phyloP scores from a whole-genome alignment of 495 filamentous ascomycete genomes.

The Hypoxylon intermedium region DNA sequence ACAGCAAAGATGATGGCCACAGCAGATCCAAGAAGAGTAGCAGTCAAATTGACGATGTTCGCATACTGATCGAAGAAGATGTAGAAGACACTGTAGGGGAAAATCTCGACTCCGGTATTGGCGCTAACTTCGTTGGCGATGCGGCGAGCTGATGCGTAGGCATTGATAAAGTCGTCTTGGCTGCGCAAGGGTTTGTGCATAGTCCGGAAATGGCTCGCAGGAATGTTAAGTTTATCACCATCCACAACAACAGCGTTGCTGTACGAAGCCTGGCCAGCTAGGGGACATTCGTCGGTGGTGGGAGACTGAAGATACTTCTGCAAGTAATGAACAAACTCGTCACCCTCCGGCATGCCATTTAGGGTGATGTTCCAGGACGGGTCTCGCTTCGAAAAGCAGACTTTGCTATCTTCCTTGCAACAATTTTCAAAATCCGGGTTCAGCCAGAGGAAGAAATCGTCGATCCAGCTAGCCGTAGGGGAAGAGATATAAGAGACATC shows the following conservation, averaged over 20 bases:
- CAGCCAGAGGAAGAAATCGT: slow-evolving; percentile 95
- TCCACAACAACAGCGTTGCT: slow-evolving; percentile 85
- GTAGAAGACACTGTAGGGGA: slow-evolving; percentile 96
- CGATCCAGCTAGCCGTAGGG: slow-evolving; percentile 93
- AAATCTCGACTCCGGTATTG: slow-evolving; percentile 75
- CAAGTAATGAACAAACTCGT: slow-evolving; percentile 86
- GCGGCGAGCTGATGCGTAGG: slow-evolving; percentile 87
- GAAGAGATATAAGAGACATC: slow-evolving; percentile 91
- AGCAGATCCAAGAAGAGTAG: slow-evolving; percentile 78
- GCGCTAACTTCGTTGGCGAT: slow-evolving; percentile 77
- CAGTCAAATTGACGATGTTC: slow-evolving; percentile 78
- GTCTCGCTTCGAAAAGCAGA: slow-evolving; percentile 78
- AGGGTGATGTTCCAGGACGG: slow-evolving; percentile 89
- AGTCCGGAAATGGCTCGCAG: slow-evolving; percentile 89
- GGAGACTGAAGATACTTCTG: slow-evolving; percentile 81
- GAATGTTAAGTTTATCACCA: slow-evolving; percentile 64
- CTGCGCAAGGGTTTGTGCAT: slow-evolving; percentile 82
- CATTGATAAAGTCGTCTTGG: slow-evolving; percentile 92
- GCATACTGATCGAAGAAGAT: slow-evolving; percentile 99
- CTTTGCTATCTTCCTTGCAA: slow-evolving; percentile 68
- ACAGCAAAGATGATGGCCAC: slow-evolving; percentile 83
- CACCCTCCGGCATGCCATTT: slow-evolving; percentile 86
- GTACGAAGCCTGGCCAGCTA: slow-evolving; percentile 88
- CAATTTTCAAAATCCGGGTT: slow-evolving; percentile 84
- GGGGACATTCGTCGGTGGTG: slow-evolving; percentile 80